Evolutionary conservation across 2,329 filamentous ascomycete species (phyloP).

Genomic region (Alternaria rosae): DNA sequence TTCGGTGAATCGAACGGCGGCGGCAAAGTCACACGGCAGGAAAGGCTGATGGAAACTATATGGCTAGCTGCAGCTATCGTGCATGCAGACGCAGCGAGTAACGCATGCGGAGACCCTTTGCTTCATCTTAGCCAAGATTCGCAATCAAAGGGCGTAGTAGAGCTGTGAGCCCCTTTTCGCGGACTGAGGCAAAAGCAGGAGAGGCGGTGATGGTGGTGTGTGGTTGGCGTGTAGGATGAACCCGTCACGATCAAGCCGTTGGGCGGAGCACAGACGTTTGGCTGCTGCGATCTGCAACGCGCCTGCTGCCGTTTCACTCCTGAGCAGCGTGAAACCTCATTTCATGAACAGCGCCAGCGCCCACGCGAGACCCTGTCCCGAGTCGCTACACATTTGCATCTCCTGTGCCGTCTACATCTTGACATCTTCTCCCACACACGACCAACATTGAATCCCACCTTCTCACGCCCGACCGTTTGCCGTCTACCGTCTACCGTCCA

Average conservation of each 20-base stretch:
- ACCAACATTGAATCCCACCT: neutral
- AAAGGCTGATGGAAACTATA: constrained; percentile 4
- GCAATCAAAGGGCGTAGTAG: constrained; percentile 9
- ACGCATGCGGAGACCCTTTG: constrained; percentile 9
- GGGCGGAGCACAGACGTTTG: constrained; percentile 9
- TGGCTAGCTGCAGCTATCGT: constrained; percentile 8
- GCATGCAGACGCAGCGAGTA: constrained; percentile 8
- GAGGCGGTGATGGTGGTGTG: constrained; percentile 6
- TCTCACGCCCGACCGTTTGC: neutral
- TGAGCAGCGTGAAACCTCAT: constrained; percentile 18
- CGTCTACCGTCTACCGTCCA: neutral
- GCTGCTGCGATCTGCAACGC: constrained; percentile 10
- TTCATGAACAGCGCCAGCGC: constrained; percentile 10
- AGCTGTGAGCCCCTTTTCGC: constrained; percentile 2
- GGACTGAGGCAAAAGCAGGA: neutral
- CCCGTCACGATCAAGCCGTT: constrained; percentile 12
- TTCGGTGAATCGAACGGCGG: constrained; percentile 15
- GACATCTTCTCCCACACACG: neutral
- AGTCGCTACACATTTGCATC: neutral
- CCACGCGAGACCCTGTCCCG: constrained; percentile 5
- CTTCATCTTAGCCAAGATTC: constrained; percentile 16
- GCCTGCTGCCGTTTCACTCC: constrained; percentile 16
- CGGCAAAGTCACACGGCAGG: constrained; percentile 14
- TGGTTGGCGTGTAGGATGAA: constrained; percentile 1
- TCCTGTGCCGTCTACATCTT: constrained; percentile 1